Evolutionary conservation across 257 asterid species (phyloP), one percentile per base, ranked within the genome.

Genomic region (Hygrophila difformis): DNA sequence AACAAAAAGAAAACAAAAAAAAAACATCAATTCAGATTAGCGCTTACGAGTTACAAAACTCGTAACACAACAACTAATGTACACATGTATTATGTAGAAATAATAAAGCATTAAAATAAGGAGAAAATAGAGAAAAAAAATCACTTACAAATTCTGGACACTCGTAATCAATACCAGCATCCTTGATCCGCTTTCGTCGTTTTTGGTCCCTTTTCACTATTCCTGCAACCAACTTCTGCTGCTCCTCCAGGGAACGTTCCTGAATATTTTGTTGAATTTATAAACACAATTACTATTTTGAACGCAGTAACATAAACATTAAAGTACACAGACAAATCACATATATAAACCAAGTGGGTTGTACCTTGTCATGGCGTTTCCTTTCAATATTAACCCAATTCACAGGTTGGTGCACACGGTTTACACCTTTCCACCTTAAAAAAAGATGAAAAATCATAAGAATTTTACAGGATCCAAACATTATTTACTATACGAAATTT

Each of bases 111-210:
- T n/a, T n/a, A n/a, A n/a, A n/a, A n/a, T n/a, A n/a, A n/a, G n/a
- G n/a, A n/a, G n/a, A n/a, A n/a, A n/a, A n/a, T n/a, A n/a, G n/a
- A n/a, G n/a, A n/a, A n/a, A n/a, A n/a, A n/a, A n/a, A n/a, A n/a
- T n/a, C n/a, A n/a, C 91, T 72, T 84, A 85, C 96, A 9, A 89
- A 53, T 70, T 75, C 86, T 10, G 96, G 96, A 69, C 86, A 85
- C 47, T 79, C 75, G 18, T 82, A 89, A 21, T 79, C 84, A 49
- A 89, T 85, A 18, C 96, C 96, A 53, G 92, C 91, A 44, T 85
- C 93, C 59, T 72, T 85, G 18, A 89, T 89, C 56, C 74, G 82
- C 77, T 77, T 77, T 52, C 77, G 63, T 66, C 93, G 73, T 63
- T 67, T 72, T 57, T 64, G 56, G 54, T 85, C 93, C 53, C 86